phyloP scores from a whole-genome alignment of 169 alveolate species.

The Cryptosporidium xiaoi region DNA sequence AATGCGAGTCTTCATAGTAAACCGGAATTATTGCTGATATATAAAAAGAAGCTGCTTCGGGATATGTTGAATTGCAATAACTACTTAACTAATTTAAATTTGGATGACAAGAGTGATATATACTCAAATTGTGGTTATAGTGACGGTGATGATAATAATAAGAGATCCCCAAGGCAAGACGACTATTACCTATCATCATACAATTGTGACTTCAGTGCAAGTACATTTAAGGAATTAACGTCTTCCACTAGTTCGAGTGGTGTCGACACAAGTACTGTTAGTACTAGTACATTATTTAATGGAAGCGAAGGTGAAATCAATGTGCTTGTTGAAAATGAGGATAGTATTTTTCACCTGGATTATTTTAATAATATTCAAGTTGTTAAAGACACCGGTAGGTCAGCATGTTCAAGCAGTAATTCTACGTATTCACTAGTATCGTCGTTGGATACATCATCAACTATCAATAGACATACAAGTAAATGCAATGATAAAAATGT shows the following conservation, averaged over 20 bases:
- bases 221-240: too few species aligned
- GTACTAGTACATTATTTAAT: not conserved
- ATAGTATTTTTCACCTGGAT: not conserved
- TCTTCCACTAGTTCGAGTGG: too few species aligned
- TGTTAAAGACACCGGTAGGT: too few species aligned
- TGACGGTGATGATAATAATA: not conserved
- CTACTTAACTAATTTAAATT: conserved; percentile 21
- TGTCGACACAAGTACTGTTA: too few species aligned
- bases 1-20: not conserved
- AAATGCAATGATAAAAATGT: too few species aligned
- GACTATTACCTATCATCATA: too few species aligned
- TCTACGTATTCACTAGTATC: too few species aligned
- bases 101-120: conserved; percentile 46
- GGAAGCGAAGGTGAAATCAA: not conserved
- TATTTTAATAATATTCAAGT: too few species aligned
- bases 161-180: not conserved
- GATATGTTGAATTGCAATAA: conserved; percentile 22
- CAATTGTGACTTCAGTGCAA: too few species aligned
- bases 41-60: conserved; percentile 25
- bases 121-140: not conserved
- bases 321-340: not conserved
- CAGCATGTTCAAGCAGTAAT: too few species aligned
- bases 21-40: conserved; percentile 42
- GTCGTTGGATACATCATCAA: too few species aligned
- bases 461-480: too few species aligned